Conservation (phyloP, 306 rosid species). For the Casuarina equisetifolia region DNA sequence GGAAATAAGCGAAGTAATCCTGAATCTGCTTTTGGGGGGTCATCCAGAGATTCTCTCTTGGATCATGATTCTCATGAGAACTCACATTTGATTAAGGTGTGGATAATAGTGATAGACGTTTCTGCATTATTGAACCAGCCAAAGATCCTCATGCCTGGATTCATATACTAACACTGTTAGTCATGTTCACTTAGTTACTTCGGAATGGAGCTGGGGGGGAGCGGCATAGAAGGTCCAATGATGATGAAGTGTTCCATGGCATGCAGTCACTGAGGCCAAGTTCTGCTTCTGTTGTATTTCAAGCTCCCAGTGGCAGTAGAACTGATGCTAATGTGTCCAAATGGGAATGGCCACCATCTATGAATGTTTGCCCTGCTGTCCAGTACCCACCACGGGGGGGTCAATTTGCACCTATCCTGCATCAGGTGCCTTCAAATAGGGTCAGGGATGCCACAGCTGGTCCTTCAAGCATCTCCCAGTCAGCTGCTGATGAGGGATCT, state of each 20-base stretch:
- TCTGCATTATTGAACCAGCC: slow-evolving; percentile 11
- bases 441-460: slow-evolving; percentile 64
- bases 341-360: slow-evolving; percentile 65
- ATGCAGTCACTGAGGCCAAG: slow-evolving; percentile 66
- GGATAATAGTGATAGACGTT: slow-evolving; percentile 9
- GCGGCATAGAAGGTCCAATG: slow-evolving; percentile 65
- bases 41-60: slow-evolving; percentile 65
- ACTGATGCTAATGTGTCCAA: slow-evolving; percentile 48
- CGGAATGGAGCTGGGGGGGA: slow-evolving; percentile 75
- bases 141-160: not conserved
- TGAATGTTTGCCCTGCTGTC: slow-evolving; percentile 59
- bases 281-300: slow-evolving; percentile 60
- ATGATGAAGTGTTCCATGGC: slow-evolving; percentile 59
- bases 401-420: slow-evolving; percentile 52
- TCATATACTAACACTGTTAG: slow-evolving; percentile 22
- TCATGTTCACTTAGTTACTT: slow-evolving; percentile 48
- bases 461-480: slow-evolving; percentile 79
- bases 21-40: slow-evolving; percentile 71
- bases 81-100: slow-evolving; percentile 81
- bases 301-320: slow-evolving; percentile 61
- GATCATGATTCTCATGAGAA: slow-evolving; percentile 72
- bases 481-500: slow-evolving; percentile 97
- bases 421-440: slow-evolving; percentile 65
- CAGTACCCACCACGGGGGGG: slow-evolving; percentile 68
- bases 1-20: slow-evolving; percentile 85